Conservation (phyloP, 495 filamentous ascomycete species). For the Xylaria venustula region DNA sequence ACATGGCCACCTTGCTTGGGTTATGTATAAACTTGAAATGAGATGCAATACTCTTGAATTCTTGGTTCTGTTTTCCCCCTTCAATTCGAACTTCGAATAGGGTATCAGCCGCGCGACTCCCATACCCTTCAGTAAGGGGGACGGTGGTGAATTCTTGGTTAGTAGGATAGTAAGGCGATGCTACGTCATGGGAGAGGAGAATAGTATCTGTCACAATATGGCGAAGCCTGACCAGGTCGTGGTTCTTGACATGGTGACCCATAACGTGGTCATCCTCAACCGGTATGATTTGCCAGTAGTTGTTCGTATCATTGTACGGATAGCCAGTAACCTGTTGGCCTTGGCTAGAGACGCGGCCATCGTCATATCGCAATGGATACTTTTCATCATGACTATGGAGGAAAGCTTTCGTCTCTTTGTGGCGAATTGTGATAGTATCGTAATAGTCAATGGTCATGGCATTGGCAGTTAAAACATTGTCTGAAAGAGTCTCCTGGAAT, state of each 20-base stretch:
- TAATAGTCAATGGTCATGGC: slow-evolving; percentile 85
- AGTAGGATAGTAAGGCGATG: slow-evolving; percentile 94
- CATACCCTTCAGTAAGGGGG: slow-evolving; percentile 65
- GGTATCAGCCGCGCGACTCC: slow-evolving; percentile 82
- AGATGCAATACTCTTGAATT: slow-evolving; percentile 84
- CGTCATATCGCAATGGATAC: slow-evolving; percentile 94
- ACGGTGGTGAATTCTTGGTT: slow-evolving; percentile 98
- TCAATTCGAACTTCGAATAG: slow-evolving; percentile 92
- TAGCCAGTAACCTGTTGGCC: slow-evolving; percentile 98
- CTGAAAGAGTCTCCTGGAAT: slow-evolving; percentile 93
- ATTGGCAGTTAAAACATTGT: slow-evolving; percentile 87
- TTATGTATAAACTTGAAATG: slow-evolving; percentile 94
- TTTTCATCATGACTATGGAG: slow-evolving; percentile 88
- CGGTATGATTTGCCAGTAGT: slow-evolving; percentile 93
- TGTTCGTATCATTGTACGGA: slow-evolving; percentile 97
- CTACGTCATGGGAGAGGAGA: slow-evolving; percentile 94
- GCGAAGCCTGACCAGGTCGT: slow-evolving; percentile 83
- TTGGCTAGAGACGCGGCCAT: slow-evolving; percentile 95
- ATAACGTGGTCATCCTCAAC: slow-evolving; percentile 51
- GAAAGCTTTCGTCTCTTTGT: slow-evolving; percentile 96
- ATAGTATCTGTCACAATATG: slow-evolving; percentile 85
- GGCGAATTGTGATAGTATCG: slow-evolving; percentile 80
- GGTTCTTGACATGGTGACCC: slow-evolving; percentile 71
- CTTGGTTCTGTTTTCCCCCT: slow-evolving; percentile 74
- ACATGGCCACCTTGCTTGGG: slow-evolving; percentile 95